Evolutionary conservation across 352 stramenopile genomes (phyloP).

Genomic region (Phytophthora colocasiae): DNA sequence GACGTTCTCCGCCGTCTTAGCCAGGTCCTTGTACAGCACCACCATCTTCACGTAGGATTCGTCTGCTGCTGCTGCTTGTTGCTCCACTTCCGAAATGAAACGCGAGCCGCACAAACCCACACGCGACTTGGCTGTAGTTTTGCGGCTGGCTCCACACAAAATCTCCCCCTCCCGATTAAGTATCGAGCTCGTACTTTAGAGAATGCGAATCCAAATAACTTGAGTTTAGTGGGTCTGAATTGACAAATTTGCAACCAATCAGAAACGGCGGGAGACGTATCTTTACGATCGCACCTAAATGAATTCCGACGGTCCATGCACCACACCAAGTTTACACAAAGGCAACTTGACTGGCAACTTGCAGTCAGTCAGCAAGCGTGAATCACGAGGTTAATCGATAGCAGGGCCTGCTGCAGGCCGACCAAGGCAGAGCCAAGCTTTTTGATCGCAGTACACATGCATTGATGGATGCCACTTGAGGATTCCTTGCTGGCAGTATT

Average conservation of each 20-base stretch:
- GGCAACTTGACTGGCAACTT: slow-evolving; percentile 10
- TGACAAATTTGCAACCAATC: no score
- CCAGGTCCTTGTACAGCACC: slow-evolving; percentile 84
- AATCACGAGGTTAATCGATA: no score
- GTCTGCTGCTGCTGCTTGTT: slow-evolving; percentile 10
- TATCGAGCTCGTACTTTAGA: slow-evolving; percentile 3
- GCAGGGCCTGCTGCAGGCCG: no score
- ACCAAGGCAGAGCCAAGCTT: no score
- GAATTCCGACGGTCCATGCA: slow-evolving; percentile 8
- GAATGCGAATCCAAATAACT: not conserved
- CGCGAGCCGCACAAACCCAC: slow-evolving; percentile 38
- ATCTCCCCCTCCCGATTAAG: slow-evolving; percentile 17
- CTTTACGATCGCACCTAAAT: slow-evolving; percentile 11
- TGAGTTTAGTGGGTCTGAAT: no score
- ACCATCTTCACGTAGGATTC: slow-evolving; percentile 42
- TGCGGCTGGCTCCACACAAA: slow-evolving; percentile 32
- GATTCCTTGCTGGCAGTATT: no score
- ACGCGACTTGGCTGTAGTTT: slow-evolving; percentile 9
- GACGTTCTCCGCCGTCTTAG: slow-evolving; percentile 80
- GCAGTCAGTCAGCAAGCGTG: not conserved
- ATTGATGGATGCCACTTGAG: no score
- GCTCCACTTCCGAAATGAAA: slow-evolving; percentile 61
- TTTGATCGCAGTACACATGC: no score
- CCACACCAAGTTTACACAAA: slow-evolving; percentile 12
- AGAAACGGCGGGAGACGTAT: slow-evolving; percentile 12